Evolutionary conservation across 2,329 filamentous ascomycete genomes (phyloP), one percentile per base, ranked within the genome.

Genomic region (Colletotrichum trifolii): DNA sequence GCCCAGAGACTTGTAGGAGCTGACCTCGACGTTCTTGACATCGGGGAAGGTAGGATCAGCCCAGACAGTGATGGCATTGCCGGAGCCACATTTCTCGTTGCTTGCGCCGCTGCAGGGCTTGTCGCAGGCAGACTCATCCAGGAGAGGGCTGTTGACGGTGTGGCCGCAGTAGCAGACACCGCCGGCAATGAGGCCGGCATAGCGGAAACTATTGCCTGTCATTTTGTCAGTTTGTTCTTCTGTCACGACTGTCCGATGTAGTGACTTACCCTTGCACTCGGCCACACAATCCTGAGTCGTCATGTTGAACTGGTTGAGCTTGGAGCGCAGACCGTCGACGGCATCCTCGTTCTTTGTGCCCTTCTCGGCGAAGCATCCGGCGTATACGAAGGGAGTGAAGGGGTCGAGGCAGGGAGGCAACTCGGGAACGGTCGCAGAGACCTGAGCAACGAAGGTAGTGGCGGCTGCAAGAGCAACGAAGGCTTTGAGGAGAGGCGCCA

Each of bases 1-100:
- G 60, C 89, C 89, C n/a, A 84, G 73, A 68, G 87, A 83, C 47
- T 79, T 78, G 80, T 88, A 92, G 49, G 82, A 79, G 57, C 79
- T 78, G 48, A 83, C 77, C 33, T 81, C 82, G 34, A 83, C 73
- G 54, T 83, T 76, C 17, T 75, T 77, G 66, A 76, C 75, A 33
- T 78, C 76, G 50, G 78, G 72, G 68, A 83, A 84, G 36, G 81
- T 85, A 4, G 81, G 78, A 54, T 85, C 83, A 70, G 81, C 75
- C 71, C 77, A 85, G 70, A 84, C 65, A 2, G 83, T 83, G 64
- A 87, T 80, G 36, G 74, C 70, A 8, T 77, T 75, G 59, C 81
- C 76, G 17, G 83, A 81, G 58, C 84, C 85, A 66, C 84, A 87
- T 34, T 66, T 76, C 72, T 83, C 63, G n/a, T 71, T 69, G 45